Evolutionary conservation across 257 asterid genomes (phyloP).

Genomic region (Solanum megistacrolobum): DNA sequence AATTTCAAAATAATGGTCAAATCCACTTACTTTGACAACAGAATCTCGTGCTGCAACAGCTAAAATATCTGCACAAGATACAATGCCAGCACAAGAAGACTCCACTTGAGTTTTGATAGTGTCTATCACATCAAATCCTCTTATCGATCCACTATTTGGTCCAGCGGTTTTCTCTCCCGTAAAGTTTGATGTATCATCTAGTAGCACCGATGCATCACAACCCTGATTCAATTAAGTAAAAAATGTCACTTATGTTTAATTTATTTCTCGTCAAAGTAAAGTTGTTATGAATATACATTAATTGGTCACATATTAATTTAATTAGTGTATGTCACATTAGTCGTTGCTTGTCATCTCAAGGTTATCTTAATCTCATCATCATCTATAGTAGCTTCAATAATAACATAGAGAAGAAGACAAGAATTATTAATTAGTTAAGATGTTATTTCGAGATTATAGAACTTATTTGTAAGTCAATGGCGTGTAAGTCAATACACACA

Average conservation of each 20-base stretch:
- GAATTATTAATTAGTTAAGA: neutral
- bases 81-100: conserved; percentile 48
- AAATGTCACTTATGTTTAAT: neutral
- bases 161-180: conserved; percentile 73
- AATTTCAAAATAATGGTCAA: neutral
- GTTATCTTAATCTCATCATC: neutral
- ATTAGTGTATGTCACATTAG: neutral
- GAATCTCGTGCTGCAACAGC: conserved; percentile 80
- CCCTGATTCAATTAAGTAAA: conserved; percentile 33
- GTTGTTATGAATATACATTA: neutral
- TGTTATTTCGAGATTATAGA: neutral
- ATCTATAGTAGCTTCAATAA: neutral
- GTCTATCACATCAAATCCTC: conserved; percentile 86
- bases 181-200: conserved; percentile 46
- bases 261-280: neutral
- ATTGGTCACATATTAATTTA: neutral
- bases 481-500: neutral
- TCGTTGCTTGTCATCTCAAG: neutral
- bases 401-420: neutral
- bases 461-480: neutral
- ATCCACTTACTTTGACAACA: conserved; percentile 20
- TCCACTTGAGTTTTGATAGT: conserved; percentile 69
- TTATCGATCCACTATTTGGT: conserved; percentile 56
- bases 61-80: conserved; percentile 86
- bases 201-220: conserved; percentile 74